Evolutionary conservation across 1,284 basidiomycete species (phyloP).

Genomic region (Boletus hoseneyae): DNA sequence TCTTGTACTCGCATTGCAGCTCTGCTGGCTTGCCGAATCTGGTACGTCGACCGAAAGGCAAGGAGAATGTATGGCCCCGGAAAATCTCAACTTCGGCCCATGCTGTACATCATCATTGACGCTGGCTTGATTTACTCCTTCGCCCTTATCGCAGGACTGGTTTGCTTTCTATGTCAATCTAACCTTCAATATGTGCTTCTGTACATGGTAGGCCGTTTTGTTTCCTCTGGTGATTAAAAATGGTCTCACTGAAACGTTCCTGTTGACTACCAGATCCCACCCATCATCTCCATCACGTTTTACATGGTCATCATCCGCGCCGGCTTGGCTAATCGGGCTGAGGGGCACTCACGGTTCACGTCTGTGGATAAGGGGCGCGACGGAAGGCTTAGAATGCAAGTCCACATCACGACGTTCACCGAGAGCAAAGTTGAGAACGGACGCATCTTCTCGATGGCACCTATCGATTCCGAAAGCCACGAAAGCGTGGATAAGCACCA

Average conservation of each 20-base stretch:
- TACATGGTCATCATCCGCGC: constrained; percentile 26
- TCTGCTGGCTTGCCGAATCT: constrained; percentile 24
- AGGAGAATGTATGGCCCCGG: constrained; percentile 2
- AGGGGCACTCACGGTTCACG: background rate
- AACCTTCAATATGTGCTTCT: constrained; percentile 21
- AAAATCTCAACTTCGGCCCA: constrained; percentile 16
- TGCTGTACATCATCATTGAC: constrained; percentile 24
- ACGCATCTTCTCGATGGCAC: too few species aligned
- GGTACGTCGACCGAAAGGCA: constrained; percentile 18
- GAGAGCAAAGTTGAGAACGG: constrained; percentile 1
- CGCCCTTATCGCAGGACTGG: constrained; percentile 14
- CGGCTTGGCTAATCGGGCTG: constrained; percentile 10
- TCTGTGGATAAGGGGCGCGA: constrained; percentile 1
- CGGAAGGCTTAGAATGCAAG: constrained; percentile 1
- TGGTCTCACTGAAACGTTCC: background rate
- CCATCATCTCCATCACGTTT: constrained; percentile 26
- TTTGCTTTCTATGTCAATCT: constrained; percentile 10
- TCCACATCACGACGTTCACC: constrained; percentile 6
- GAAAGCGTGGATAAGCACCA: background rate
- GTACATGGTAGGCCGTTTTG: constrained; percentile 15
- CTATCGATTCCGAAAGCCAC: background rate
- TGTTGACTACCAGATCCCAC: constrained; percentile 12
- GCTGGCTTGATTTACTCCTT: constrained; percentile 25
- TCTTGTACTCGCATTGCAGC: constrained; percentile 10
- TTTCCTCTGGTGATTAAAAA: background rate